Evolutionary conservation across 306 rosid species (phyloP).

Genomic region (Inga leiocalycina): DNA sequence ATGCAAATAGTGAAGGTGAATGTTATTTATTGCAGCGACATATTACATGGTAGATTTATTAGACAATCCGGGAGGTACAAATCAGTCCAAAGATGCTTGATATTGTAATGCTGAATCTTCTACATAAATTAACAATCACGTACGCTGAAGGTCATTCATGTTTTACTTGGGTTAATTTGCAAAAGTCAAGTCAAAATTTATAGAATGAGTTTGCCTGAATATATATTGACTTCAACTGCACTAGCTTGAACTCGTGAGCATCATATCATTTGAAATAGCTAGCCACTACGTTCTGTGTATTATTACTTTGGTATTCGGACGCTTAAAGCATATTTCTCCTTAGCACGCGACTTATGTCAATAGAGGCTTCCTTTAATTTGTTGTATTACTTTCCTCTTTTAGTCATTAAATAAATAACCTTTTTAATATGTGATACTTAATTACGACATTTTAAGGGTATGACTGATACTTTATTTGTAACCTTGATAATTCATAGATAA

Average conservation of each 20-base stretch:
- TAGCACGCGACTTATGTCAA: too few relatives aligned
- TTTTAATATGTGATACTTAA: too few relatives aligned
- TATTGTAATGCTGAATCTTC: neutral
- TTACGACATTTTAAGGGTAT: too few relatives aligned
- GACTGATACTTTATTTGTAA: too few relatives aligned
- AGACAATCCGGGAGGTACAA: neutral
- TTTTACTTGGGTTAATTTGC: neutral
- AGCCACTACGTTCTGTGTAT: too few relatives aligned
- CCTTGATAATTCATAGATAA: too few relatives aligned
- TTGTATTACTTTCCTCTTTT: too few relatives aligned
- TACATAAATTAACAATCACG: neutral
- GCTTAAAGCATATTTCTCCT: too few relatives aligned
- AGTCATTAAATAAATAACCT: too few relatives aligned
- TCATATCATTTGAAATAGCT: too few relatives aligned
- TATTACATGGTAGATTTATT: neutral
- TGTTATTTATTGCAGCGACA: neutral
- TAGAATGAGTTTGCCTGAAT: conserved; percentile 11
- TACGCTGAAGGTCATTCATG: neutral
- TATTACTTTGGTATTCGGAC: too few relatives aligned
- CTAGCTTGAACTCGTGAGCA: conserved; percentile 43
- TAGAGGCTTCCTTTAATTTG: too few relatives aligned
- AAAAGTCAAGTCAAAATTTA: neutral
- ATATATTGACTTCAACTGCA: conserved; percentile 41
- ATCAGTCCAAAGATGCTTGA: neutral
- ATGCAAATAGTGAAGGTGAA: neutral